Evolutionary conservation across 2,329 filamentous ascomycete genomes (phyloP).

Genomic region (Coniochaeta prunicola): DNA sequence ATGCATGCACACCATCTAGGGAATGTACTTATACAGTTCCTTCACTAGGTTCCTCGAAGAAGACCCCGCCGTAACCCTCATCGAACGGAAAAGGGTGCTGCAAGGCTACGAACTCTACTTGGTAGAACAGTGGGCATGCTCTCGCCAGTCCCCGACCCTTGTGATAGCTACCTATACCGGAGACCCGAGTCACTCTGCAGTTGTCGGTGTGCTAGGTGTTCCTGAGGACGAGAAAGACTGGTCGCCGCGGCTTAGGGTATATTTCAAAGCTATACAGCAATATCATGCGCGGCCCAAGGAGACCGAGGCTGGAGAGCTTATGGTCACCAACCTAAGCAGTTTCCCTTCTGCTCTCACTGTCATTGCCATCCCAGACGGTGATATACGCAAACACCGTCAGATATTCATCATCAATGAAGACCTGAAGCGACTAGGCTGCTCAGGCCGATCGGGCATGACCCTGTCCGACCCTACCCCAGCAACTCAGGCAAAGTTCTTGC

Average conservation of each 20-base stretch:
- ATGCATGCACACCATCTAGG: not conserved
- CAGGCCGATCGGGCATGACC: slow-evolving; percentile 79
- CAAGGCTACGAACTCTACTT: slow-evolving; percentile 87
- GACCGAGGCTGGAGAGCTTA: slow-evolving; percentile 74
- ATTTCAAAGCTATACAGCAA: slow-evolving; percentile 79
- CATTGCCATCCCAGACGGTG: slow-evolving; percentile 82
- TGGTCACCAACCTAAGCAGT: slow-evolving; percentile 88
- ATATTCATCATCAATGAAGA: slow-evolving; percentile 93
- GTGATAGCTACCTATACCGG: slow-evolving; percentile 92
- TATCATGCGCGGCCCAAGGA: slow-evolving; percentile 80
- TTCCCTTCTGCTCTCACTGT: slow-evolving; percentile 90
- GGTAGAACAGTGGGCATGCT: slow-evolving; percentile 97
- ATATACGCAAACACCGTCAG: slow-evolving; percentile 70
- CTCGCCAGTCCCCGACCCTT: slow-evolving; percentile 80
- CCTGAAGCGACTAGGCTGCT: slow-evolving; percentile 85
- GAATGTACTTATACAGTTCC: not conserved
- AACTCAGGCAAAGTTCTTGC: slow-evolving; percentile 84
- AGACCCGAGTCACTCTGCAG: slow-evolving; percentile 69
- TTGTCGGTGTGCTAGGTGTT: slow-evolving; percentile 73
- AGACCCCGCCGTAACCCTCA: slow-evolving; percentile 66
- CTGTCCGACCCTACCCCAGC: slow-evolving; percentile 71
- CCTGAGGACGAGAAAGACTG: slow-evolving; percentile 73
- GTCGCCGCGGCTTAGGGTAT: slow-evolving; percentile 72
- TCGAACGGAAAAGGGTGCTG: slow-evolving; percentile 64
- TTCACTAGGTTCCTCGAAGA: slow-evolving; percentile 70